These are phyloP conservation scores for Beverwykella pulmonaria DNA, from an alignment of 495 filamentous ascomycete species.

Conservation along the genomic window DNA sequence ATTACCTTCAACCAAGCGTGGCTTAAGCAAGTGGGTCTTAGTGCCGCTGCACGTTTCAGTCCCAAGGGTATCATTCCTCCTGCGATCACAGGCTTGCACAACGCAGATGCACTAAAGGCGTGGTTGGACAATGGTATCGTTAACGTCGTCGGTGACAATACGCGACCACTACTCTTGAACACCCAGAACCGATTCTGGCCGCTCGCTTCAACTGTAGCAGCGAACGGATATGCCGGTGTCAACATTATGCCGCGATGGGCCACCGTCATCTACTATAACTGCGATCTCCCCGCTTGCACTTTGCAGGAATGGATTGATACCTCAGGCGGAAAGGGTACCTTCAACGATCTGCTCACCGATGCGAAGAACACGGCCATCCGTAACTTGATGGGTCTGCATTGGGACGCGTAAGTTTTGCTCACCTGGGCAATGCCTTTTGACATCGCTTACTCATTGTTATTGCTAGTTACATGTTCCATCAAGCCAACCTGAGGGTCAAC, in stretches of 20 bases:
- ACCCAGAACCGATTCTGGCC: conserved; percentile 53
- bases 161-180: conserved; percentile 50
- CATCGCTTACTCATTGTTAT: neutral
- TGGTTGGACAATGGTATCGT: conserved; percentile 61
- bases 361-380: conserved; percentile 58
- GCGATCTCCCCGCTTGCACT: conserved; percentile 59
- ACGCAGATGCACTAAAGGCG: conserved; percentile 63
- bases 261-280: conserved; percentile 68
- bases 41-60: conserved; percentile 50
- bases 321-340: conserved; percentile 55
- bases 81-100: conserved; percentile 66
- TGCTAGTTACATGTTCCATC: conserved; percentile 54
- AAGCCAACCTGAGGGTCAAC: conserved; percentile 61
- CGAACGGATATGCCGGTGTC: conserved; percentile 60
- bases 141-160: conserved; percentile 67
- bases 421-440: conserved; percentile 47
- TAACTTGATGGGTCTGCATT: conserved; percentile 58
- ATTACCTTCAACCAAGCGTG: conserved; percentile 64
- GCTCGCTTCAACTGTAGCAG: conserved; percentile 53
- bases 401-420: conserved; percentile 49
- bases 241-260: conserved; percentile 65
- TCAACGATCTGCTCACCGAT: conserved; percentile 52
- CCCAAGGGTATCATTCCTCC: conserved; percentile 62
- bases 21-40: conserved; percentile 56
- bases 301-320: conserved; percentile 64